These are phyloP conservation scores for Cladosporium sp. DNA, from an alignment of 2,329 filamentous ascomycete genomes.

Conservation along the genomic window DNA sequence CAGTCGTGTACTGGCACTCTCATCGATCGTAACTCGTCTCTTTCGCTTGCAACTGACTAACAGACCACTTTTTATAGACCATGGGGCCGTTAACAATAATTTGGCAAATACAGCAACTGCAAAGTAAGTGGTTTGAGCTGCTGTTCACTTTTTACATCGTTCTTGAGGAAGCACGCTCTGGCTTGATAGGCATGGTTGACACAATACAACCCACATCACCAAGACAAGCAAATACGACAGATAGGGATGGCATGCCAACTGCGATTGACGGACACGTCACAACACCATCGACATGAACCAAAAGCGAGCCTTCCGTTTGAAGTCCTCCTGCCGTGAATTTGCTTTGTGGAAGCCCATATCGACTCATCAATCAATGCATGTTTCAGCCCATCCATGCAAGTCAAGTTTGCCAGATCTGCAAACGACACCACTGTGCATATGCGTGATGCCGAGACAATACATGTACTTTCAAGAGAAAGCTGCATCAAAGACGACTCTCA, in stretches of 20 bases:
- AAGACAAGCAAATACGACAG: too few species aligned
- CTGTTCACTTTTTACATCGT: too few species aligned
- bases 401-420: background rate
- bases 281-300: background rate
- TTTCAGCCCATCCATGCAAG: background rate
- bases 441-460: background rate
- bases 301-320: too few species aligned
- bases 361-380: background rate
- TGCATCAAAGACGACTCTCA: background rate
- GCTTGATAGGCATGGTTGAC: too few species aligned
- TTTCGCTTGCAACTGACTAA: background rate
- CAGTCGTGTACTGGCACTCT: background rate
- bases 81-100: fast-evolving
- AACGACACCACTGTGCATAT: background rate
- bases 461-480: background rate
- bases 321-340: background rate
- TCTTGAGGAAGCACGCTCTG: too few species aligned
- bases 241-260: too few species aligned
- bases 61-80: background rate
- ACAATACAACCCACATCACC: too few species aligned
- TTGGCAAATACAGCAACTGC: background rate
- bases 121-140: background rate
- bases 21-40: background rate
- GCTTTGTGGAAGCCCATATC: too few species aligned
- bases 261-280: background rate